These are phyloP conservation scores for Phellopilus nigrolimitatus DNA, from an alignment of 1,284 basidiomycete genomes.

Conservation along the genomic window DNA sequence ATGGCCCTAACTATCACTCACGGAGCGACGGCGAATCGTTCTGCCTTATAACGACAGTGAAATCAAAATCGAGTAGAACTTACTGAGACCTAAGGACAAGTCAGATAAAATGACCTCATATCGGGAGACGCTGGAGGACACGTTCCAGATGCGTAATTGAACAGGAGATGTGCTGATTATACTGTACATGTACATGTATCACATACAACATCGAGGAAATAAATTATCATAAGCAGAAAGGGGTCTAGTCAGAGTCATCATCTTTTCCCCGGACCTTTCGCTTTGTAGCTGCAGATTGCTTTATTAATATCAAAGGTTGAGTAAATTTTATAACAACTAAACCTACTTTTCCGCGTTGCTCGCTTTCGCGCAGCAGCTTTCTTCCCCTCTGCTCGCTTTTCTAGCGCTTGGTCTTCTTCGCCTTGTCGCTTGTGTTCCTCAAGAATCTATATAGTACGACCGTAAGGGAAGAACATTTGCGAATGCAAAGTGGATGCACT, in stretches of 20 bases:
- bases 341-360: conserved; percentile 39
- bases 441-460: conserved; percentile 55
- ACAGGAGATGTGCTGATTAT: not conserved
- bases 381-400: conserved; percentile 78
- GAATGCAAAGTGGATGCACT: conserved; percentile 22
- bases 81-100: too few species aligned
- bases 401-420: conserved; percentile 85
- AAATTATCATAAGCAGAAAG: too few species aligned
- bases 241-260: conserved; percentile 12
- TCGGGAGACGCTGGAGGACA: too few species aligned
- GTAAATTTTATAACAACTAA: not conserved
- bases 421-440: conserved; percentile 82
- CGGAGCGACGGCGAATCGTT: too few species aligned
- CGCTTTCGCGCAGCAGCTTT: conserved; percentile 76
- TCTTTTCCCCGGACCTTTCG: conserved; percentile 7
- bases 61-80: too few species aligned
- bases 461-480: conserved; percentile 17
- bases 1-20: too few species aligned
- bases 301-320: not conserved
- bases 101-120: too few species aligned
- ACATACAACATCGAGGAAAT: too few species aligned
- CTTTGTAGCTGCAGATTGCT: not conserved
- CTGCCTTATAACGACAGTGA: too few species aligned
- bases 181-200: not conserved
- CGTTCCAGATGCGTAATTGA: too few species aligned